These are phyloP conservation scores for Cyclotella atomus DNA, from an alignment of 108 stramenopile species.

Conservation along the genomic window DNA sequence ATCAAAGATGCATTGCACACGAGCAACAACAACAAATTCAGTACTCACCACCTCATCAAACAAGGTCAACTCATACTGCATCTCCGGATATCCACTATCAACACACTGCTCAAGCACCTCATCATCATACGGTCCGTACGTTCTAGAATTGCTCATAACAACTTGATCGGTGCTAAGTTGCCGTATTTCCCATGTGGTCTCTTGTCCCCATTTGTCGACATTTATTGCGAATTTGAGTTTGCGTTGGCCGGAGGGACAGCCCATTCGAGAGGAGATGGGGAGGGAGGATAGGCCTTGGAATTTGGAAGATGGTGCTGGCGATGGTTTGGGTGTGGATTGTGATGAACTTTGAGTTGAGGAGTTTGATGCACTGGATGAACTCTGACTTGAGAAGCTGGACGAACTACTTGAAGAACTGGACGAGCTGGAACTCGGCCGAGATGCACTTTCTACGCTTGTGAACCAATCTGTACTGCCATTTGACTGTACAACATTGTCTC, in stretches of 20 bases:
- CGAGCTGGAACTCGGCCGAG: no score
- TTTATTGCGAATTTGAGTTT: conserved; percentile 9
- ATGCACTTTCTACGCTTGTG: no score
- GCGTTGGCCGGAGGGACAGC: conserved; percentile 6
- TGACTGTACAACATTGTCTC: not conserved
- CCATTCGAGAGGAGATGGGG: conserved; percentile 16
- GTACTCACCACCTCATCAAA: conserved; percentile 16
- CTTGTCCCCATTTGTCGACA: conserved; percentile 11
- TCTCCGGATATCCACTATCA: conserved; percentile 12
- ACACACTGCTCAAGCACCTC: conserved; percentile 10
- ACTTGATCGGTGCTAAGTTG: not conserved
- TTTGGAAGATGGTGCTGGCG: no score
- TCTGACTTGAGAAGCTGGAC: no score
- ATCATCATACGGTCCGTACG: conserved; percentile 2
- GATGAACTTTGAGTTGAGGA: no score
- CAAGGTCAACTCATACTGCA: conserved; percentile 9
- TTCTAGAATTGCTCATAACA: conserved; percentile 8
- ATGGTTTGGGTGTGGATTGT: no score
- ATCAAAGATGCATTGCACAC: no score
- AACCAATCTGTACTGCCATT: not conserved
- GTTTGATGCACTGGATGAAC: no score
- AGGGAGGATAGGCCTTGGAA: not conserved
- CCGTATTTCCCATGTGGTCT: conserved; percentile 12
- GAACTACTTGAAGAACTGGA: no score
- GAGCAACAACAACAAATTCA: no score